Base-by-base conservation (phyloP, 257 asterid species). In the Solanum raphanifolium region DNA sequence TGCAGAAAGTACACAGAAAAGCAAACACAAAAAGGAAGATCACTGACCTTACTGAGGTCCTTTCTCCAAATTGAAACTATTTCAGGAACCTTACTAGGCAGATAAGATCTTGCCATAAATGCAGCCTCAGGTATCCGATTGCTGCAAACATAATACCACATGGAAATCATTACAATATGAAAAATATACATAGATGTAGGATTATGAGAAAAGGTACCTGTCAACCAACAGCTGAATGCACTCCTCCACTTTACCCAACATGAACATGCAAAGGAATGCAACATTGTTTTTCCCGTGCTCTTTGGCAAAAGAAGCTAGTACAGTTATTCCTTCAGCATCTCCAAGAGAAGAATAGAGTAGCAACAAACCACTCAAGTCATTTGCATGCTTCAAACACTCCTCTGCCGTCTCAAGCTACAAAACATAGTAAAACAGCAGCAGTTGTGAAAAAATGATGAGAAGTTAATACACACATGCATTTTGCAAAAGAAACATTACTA, bases 121-220 rank as follows among this genome's bases (percentile, higher is more conserved):
- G 99, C 99, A 94, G 99, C 99, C 92, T 97, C 99, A 86, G 99
- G 99, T 93, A 97, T 93, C 93, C 99, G 99, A 81, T 96, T 95
- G 94, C 99, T 97, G 94, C 89, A 91, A 69, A 88, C 83, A 86
- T 76, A 86, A 52, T 83, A 39, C 31, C 27, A 85, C 29, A 90
- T 79, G 88, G 88, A 65, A 39, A 73, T 83, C 65, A 10, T 41
- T 48, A 82, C 69, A 46, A 82, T 48, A 82, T 46, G 69, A 82
- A 48, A 46, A 48, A 48, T 29, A 18, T n/a, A 82, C 5, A 81
- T 18, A 79, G 8, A 20, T 15, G 20, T 2, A 46, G n/a, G 85
- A 29, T 82, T 46, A 48, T 48, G 29, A 82, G 15, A 48, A 86
- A 18, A 16, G n/a, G 78, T 89, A 97, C 99, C 99, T 94, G 87